phyloP scores from a whole-genome alignment of 768 basidiomycete genomes.

The Leccinellum albellum region DNA sequence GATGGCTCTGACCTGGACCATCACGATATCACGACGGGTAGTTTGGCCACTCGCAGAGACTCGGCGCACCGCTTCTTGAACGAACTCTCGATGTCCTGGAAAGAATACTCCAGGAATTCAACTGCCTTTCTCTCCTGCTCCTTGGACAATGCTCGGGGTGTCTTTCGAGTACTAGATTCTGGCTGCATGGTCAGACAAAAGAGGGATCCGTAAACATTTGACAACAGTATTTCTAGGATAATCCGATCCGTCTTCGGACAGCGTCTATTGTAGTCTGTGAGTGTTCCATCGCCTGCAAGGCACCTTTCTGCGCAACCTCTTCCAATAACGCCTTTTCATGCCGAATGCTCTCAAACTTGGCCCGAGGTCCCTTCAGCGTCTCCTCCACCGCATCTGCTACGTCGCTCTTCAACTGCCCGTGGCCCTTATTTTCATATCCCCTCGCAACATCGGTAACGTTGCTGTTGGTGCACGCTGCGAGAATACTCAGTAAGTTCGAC shows the following conservation, averaged over 20 bases:
- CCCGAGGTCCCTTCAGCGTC: conserved; percentile 60
- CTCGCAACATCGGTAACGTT: conserved; percentile 43
- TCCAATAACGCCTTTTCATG: conserved; percentile 57
- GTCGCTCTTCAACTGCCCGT: conserved; percentile 68
- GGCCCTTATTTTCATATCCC: conserved; percentile 52
- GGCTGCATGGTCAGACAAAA: no score
- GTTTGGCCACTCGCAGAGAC: background rate
- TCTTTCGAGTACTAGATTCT: no score
- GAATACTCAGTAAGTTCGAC: conserved; percentile 76
- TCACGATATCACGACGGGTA: conserved; percentile 21
- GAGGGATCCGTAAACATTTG: no score
- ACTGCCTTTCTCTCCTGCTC: conserved; percentile 63
- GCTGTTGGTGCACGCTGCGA: conserved; percentile 65
- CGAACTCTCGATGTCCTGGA: conserved; percentile 62
- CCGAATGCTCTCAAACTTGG: conserved; percentile 62
- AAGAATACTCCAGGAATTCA: conserved; percentile 60
- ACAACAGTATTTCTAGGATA: conserved; percentile 31
- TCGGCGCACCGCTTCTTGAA: conserved; percentile 69
- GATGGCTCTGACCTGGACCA: conserved; percentile 27
- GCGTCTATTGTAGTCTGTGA: conserved; percentile 62
- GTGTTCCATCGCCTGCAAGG: conserved; percentile 53
- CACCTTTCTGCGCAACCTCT: conserved; percentile 61
- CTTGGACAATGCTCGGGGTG: conserved; percentile 38
- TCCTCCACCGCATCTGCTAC: conserved; percentile 72
- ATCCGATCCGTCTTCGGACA: conserved; percentile 67